Base-by-base conservation (phyloP, 345 rosid species). In the Heritiera fomes region DNA sequence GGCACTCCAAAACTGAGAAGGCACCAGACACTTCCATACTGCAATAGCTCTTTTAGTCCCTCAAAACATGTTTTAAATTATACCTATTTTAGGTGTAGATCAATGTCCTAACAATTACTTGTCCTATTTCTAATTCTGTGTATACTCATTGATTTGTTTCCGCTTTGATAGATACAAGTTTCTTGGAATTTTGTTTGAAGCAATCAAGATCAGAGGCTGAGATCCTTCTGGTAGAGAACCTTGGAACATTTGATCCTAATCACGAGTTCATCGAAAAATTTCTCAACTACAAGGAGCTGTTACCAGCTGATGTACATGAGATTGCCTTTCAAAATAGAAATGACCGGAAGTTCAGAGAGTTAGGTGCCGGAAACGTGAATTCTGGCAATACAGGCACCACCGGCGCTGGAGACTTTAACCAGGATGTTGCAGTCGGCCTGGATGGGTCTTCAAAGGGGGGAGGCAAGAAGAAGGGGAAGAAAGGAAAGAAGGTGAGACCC, bases 241-340 rank as follows among this genome's bases (percentile, higher is more conserved):
- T 96, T 11, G 97, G 97, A 43, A 83, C 93, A 8, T 83, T 79
- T 75, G 99, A 94, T 81, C 97, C 86, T 0, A 83, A 90, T 80
- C 97, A 91, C n/a, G 89, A 90, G 86, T 96, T 96, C 91, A 96
- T 96, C 43, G 98, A 96, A 82, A 92, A 94, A 59, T 94, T 96
- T 80, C 95, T 94, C 64, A 89, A 96, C 88, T 96, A 94, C 82
- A 96, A 88, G 85, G 99, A 96, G 20, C 61, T 94, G 68, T 78
- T 96, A 56, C 89, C 98, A 34, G 87, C 95, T 5, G 98, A 94
- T 49, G 95, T 96, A 52, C 90, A 94, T 18, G 98, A 94, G 71
- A 91, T 93, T 43, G 99, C 99, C 69, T 96, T 96, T 78, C 94
- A 89, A 80, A 80, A 73, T 82, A 82, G 75, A 85, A 84, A 75